A percentile compares a stretch with the other conserved stretches of the same genome.
Conservation (phyloP, 2,329 filamentous ascomycete genomes). For the Xylaria sp. region DNA sequence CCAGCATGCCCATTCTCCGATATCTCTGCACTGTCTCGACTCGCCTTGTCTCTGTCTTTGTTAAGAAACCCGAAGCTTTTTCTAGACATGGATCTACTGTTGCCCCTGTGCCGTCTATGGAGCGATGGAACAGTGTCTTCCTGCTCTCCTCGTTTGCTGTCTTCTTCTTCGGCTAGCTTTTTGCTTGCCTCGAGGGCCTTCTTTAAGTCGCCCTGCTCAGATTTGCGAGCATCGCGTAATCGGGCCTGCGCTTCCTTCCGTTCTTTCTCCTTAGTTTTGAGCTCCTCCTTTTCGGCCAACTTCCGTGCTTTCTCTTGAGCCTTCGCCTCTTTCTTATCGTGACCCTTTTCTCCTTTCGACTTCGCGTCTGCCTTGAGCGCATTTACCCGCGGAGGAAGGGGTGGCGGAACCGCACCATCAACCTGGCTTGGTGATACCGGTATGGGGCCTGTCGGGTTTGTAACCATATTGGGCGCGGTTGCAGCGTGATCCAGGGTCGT, state of each 20-base stretch:
- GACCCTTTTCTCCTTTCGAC: conserved; percentile 64
- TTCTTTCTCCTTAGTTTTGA: conserved; percentile 49
- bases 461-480: conserved; percentile 56
- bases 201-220: conserved; percentile 56
- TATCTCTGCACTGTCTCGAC: conserved; percentile 40
- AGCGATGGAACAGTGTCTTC: conserved; percentile 46
- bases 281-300: conserved; percentile 49
- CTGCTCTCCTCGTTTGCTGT: conserved; percentile 59
- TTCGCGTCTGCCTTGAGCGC: conserved; percentile 39
- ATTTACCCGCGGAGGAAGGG: conserved; percentile 27
- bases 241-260: conserved; percentile 42
- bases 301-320: conserved; percentile 54
- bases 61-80: conserved; percentile 72
- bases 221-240: conserved; percentile 44
- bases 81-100: conserved; percentile 79
- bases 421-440: conserved; percentile 36
- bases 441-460: conserved; percentile 31
- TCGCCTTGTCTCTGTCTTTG: conserved; percentile 57
- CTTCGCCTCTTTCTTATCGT: conserved; percentile 70
- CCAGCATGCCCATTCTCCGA: conserved; percentile 36
- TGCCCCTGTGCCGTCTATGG: conserved; percentile 67
- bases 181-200: conserved; percentile 62
- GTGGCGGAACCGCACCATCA: conserved; percentile 23
- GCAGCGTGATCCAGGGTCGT: conserved; percentile 66
- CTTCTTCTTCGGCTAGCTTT: conserved; percentile 58